A percentile compares a stretch with the other conserved stretches of the same genome.
Evolutionary conservation across 768 basidiomycete genomes (phyloP).

Genomic region (Udeniomyces megalosporus): DNA sequence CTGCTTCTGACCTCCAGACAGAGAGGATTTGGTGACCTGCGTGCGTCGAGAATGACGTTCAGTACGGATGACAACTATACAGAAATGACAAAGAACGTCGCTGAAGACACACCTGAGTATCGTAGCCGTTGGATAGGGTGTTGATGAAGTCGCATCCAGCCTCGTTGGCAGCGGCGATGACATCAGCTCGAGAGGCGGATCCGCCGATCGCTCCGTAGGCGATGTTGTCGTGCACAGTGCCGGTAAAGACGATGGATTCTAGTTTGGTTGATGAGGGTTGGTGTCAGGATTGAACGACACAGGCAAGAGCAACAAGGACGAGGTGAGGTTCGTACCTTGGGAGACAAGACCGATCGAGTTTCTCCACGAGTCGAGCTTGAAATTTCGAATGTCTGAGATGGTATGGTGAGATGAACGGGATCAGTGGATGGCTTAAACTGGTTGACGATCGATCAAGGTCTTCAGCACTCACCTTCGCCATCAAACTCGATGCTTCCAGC

Average conservation of each 20-base stretch:
- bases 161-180: conserved; percentile 7
- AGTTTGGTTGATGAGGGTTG: too few relatives aligned
- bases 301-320: too few relatives aligned
- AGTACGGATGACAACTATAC: too few relatives aligned
- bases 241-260: conserved; percentile 14
- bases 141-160: conserved; percentile 14
- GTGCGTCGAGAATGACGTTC: too few relatives aligned
- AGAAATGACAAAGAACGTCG: too few relatives aligned
- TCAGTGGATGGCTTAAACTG: not conserved
- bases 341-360: conserved; percentile 15
- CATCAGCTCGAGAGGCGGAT: conserved; percentile 4
- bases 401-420: not conserved
- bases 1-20: conserved; percentile 13
- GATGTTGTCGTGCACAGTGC: conserved; percentile 14
- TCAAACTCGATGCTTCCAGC: conserved; percentile 10
- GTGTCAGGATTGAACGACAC: too few relatives aligned
- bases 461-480: conserved; percentile 8
- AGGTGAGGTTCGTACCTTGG: not conserved
- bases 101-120: conserved; percentile 11
- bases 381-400: not conserved
- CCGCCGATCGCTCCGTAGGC: conserved; percentile 12
- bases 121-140: conserved; percentile 4
- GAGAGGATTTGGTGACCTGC: conserved; percentile 11
- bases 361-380: conserved; percentile 3
- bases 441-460: too few relatives aligned